Conservation (phyloP, 495 filamentous ascomycete species). For the Aspergillus cristatus region DNA sequence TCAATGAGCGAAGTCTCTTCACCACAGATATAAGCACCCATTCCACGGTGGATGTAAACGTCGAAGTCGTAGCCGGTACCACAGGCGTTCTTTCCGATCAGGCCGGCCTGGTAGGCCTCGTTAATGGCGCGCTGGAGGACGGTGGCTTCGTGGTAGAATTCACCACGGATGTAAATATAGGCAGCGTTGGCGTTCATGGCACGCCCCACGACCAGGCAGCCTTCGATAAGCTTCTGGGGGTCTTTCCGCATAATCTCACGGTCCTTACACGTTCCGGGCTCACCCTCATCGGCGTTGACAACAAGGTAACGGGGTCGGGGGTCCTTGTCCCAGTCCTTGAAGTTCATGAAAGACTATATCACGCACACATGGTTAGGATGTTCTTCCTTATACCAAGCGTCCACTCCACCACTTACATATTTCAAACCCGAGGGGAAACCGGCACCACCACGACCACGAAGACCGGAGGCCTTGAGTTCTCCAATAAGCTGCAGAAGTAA, state of each 20-base stretch:
- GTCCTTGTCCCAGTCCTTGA: slow-evolving; percentile 99
- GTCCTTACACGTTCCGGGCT: slow-evolving; percentile 98
- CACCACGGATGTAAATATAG: slow-evolving; percentile 98
- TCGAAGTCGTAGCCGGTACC: slow-evolving; percentile 96
- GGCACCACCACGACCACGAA: slow-evolving; percentile 92
- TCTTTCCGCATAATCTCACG: slow-evolving; percentile 99
- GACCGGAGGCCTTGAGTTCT: slow-evolving; percentile 91
- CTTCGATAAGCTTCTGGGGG: slow-evolving; percentile 96
- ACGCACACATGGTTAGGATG: slow-evolving; percentile 8
- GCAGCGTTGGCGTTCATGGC: slow-evolving; percentile 97
- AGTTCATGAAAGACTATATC: slow-evolving; percentile 94
- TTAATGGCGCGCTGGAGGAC: slow-evolving; percentile 91
- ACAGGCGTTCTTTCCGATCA: slow-evolving; percentile 97
- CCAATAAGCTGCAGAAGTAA: slow-evolving; percentile 61
- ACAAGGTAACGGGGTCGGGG: slow-evolving; percentile 92
- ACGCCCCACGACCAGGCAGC: slow-evolving; percentile 90
- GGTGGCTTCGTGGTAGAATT: slow-evolving; percentile 96
- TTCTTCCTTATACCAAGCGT: no score
- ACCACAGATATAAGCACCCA: slow-evolving; percentile 94
- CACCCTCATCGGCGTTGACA: slow-evolving; percentile 97
- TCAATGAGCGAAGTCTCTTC: slow-evolving; percentile 98
- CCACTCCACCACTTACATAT: slow-evolving; percentile 90
- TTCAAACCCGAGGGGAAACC: slow-evolving; percentile 97
- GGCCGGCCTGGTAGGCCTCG: slow-evolving; percentile 86
- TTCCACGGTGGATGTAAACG: slow-evolving; percentile 91